A percentile compares a stretch with the other conserved stretches of the same genome.
Evolutionary conservation across 768 basidiomycete species (phyloP).

Genomic region (Pleurotus pulmonarius): DNA sequence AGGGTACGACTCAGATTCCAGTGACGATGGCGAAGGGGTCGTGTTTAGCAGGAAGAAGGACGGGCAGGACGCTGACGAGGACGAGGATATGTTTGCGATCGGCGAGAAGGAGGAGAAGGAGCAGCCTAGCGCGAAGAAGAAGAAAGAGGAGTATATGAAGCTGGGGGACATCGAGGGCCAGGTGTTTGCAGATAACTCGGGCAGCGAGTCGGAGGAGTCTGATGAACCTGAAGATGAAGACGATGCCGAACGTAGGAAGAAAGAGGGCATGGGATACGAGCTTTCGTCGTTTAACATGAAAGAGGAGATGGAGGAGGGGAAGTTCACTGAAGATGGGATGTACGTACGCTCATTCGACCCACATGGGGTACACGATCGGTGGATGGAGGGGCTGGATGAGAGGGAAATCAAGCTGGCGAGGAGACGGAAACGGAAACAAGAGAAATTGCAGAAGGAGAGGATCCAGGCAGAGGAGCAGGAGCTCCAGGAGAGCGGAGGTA

Average conservation of each 20-base stretch:
- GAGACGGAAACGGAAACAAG: conserved; percentile 69
- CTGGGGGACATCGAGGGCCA: conserved; percentile 97
- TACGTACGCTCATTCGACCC: conserved; percentile 87
- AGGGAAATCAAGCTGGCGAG: conserved; percentile 81
- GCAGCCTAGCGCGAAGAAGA: conserved; percentile 38
- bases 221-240: conserved; percentile 72
- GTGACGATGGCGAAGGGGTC: conserved; percentile 92
- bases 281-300: conserved; percentile 98
- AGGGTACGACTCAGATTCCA: conserved; percentile 92
- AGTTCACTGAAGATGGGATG: conserved; percentile 91
- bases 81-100: conserved; percentile 78
- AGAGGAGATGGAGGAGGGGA: conserved; percentile 97
- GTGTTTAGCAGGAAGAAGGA: conserved; percentile 74
- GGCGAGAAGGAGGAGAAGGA: conserved; percentile 57
- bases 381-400: conserved; percentile 92
- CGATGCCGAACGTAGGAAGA: conserved; percentile 68
- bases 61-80: conserved; percentile 54
- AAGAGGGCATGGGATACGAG: conserved; percentile 90
- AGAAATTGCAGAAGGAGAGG: conserved; percentile 66
- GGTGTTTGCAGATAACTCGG: conserved; percentile 64
- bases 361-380: conserved; percentile 87
- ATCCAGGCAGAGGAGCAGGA: conserved; percentile 74
- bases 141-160: conserved; percentile 72
- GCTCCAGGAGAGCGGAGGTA: conserved; percentile 63
- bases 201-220: conserved; percentile 37